phyloP scores from a whole-genome alignment of 441 rosid genomes.

The Sinapis alba region DNA sequence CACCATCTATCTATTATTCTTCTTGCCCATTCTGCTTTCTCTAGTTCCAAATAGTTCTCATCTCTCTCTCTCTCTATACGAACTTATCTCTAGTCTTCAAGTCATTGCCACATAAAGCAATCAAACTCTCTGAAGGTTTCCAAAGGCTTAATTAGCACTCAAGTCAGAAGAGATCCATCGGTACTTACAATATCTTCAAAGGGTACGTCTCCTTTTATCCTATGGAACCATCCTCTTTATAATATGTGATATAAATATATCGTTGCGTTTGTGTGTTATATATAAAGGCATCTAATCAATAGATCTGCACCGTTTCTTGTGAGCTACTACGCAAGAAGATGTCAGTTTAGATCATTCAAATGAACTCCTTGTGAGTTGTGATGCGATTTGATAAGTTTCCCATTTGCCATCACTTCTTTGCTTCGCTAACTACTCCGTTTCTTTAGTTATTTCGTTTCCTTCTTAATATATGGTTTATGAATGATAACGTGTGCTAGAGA shows the following conservation, averaged over 20 bases:
- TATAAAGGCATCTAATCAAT: neutral
- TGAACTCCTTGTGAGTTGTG: slow-evolving; percentile 6
- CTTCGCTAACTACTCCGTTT: slow-evolving; percentile 21
- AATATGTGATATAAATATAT: neutral
- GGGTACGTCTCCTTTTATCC: slow-evolving; percentile 16
- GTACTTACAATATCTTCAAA: neutral
- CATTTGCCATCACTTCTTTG: slow-evolving; percentile 7
- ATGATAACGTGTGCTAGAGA: slow-evolving; percentile 22
- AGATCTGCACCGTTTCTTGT: slow-evolving; percentile 32
- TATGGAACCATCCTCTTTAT: slow-evolving; percentile 1
- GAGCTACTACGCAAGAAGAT: slow-evolving; percentile 2
- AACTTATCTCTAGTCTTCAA: slow-evolving; percentile 2
- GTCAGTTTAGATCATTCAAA: slow-evolving; percentile 10
- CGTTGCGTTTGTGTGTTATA: slow-evolving; percentile 14
- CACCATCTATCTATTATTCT: slow-evolving; percentile 32
- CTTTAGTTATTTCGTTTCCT: neutral
- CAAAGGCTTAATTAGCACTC: neutral
- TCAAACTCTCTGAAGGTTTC: neutral
- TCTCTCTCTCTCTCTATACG: neutral
- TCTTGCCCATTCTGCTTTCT: slow-evolving; percentile 31
- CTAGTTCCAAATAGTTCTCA: neutral
- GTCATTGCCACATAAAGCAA: slow-evolving; percentile 10
- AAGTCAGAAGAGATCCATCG: slow-evolving; percentile 22
- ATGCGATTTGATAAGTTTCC: slow-evolving; percentile 1
- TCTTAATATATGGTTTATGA: neutral